Evolutionary conservation across 2,329 filamentous ascomycete species (phyloP).

Genomic region (Aspergillus sp.): DNA sequence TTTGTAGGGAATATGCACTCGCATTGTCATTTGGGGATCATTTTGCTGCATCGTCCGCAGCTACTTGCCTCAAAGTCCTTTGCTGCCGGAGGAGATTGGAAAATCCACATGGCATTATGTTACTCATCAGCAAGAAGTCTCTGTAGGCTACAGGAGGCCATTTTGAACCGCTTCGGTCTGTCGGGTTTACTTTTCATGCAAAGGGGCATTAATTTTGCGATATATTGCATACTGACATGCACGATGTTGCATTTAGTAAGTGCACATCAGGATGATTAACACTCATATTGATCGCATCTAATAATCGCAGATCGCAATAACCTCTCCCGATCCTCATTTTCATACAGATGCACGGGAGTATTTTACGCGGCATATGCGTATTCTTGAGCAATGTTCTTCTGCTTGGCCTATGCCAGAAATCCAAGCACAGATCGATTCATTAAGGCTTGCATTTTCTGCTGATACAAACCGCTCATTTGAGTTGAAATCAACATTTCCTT

Average conservation of each 20-base stretch:
- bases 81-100: constrained; percentile 70
- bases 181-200: constrained; percentile 86
- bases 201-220: constrained; percentile 87
- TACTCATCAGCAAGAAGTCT: constrained; percentile 79
- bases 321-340: constrained; percentile 84
- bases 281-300: background rate
- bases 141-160: constrained; percentile 80
- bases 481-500: constrained; percentile 80
- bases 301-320: constrained; percentile 71
- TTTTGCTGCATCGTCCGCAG: constrained; percentile 84
- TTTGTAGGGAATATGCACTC: constrained; percentile 86
- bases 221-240: constrained; percentile 88
- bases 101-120: constrained; percentile 79
- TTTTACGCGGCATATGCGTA: constrained; percentile 89
- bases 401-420: constrained; percentile 87
- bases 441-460: constrained; percentile 86
- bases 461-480: constrained; percentile 82
- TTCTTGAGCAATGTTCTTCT: constrained; percentile 77
- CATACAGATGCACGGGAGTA: constrained; percentile 81
- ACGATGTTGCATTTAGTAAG: constrained; percentile 89
- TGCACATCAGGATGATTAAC: constrained; percentile 16
- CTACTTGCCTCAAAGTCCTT: constrained; percentile 73
- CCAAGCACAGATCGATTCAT: constrained; percentile 80
- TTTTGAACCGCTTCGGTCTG: constrained; percentile 71
- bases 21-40: constrained; percentile 79